These are phyloP conservation scores for Diaporthe citri DNA, from an alignment of 2,329 filamentous ascomycete genomes.

Conservation along the genomic window DNA sequence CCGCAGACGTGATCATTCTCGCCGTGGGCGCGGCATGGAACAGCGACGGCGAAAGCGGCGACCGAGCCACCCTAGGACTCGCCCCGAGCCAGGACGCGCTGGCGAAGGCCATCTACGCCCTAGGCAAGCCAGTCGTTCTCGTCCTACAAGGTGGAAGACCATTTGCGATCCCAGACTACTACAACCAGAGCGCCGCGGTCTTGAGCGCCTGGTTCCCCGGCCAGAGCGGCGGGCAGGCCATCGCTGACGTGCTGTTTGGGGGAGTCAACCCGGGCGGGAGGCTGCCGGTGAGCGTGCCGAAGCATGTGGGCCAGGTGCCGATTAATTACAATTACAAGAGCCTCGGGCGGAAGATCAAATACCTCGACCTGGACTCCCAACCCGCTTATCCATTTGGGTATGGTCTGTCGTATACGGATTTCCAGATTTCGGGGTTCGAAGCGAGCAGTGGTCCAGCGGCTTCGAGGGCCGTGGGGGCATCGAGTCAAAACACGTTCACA, in stretches of 20 bases:
- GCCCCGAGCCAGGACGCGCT: conserved; percentile 53
- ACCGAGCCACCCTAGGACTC: conserved; percentile 54
- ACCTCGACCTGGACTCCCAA: conserved; percentile 48
- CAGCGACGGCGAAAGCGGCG: conserved; percentile 58
- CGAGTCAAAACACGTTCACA: neutral
- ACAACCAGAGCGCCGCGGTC: conserved; percentile 54
- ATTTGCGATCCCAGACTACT: conserved; percentile 55
- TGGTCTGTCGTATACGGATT: conserved; percentile 51
- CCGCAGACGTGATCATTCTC: conserved; percentile 55
- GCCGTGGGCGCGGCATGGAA: conserved; percentile 59
- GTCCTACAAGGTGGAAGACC: conserved; percentile 57
- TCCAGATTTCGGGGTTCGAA: conserved; percentile 47
- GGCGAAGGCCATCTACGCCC: conserved; percentile 51
- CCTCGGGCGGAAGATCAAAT: conserved; percentile 46
- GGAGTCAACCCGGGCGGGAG: conserved; percentile 49
- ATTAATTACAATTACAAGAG: conserved; percentile 53
- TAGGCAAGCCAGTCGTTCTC: conserved; percentile 56
- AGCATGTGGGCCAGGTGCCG: conserved; percentile 51
- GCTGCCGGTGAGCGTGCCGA: conserved; percentile 52
- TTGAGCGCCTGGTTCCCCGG: conserved; percentile 53
- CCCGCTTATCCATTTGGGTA: conserved; percentile 52
- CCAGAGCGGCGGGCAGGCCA: conserved; percentile 51
- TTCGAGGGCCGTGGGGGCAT: too few species aligned
- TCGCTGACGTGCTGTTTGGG: conserved; percentile 53
- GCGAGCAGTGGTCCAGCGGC: neutral